Conservation (phyloP, 306 rosid species). For the Clitoria ternatea region DNA sequence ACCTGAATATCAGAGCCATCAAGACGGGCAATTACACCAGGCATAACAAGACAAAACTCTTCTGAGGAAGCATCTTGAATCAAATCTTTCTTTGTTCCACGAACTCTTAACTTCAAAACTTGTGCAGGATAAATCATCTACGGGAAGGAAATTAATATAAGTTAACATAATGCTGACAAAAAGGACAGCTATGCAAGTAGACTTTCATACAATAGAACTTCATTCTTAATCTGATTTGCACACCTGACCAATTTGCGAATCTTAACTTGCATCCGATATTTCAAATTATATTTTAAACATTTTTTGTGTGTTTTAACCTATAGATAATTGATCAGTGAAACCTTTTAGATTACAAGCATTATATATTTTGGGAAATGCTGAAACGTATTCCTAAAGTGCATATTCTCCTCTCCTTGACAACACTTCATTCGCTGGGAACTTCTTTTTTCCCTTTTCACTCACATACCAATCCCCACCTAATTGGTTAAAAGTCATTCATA, state of each 20-base stretch:
- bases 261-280: neutral
- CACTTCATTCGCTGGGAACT: neutral
- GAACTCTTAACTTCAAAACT: constrained; percentile 76
- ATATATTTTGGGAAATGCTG: neutral
- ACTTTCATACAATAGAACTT: neutral
- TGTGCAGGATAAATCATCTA: constrained; percentile 77
- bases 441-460: neutral
- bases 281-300: neutral
- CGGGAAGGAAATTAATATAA: constrained; percentile 10
- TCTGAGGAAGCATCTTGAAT: constrained; percentile 70
- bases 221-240: neutral
- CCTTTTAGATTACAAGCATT: neutral
- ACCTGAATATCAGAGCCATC: constrained; percentile 91
- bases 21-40: constrained; percentile 79
- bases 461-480: neutral
- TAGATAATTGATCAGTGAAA: neutral
- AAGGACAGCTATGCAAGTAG: neutral
- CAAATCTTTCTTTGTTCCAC: constrained; percentile 82
- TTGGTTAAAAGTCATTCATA: neutral
- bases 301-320: neutral
- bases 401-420: neutral
- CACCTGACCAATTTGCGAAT: neutral
- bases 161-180: neutral
- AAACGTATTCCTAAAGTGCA: neutral
- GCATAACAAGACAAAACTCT: constrained; percentile 83